Evolutionary conservation across 2,329 filamentous ascomycete genomes (phyloP).

Genomic region (Talaromyces sp.): DNA sequence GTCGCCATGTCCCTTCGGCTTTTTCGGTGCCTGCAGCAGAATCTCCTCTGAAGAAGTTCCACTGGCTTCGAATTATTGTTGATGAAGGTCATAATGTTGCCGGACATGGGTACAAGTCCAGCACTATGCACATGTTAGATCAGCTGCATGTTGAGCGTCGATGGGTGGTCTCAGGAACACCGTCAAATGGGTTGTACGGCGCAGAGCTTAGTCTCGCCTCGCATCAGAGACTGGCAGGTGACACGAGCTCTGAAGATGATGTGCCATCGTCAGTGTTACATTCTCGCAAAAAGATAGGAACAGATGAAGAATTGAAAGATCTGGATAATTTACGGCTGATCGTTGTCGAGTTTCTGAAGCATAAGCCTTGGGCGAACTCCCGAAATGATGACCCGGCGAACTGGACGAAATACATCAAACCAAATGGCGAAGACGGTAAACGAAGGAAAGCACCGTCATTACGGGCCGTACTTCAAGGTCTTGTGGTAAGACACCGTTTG

Average conservation of each 20-base stretch:
- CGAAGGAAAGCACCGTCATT: slow-evolving; percentile 50
- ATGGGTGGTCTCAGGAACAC: slow-evolving; percentile 90
- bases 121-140: slow-evolving; percentile 54
- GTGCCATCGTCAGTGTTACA: slow-evolving; percentile 32
- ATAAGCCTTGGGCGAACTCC: slow-evolving; percentile 73
- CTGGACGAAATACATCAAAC: slow-evolving; percentile 72
- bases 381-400: slow-evolving; percentile 58
- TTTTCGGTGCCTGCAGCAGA: slow-evolving; percentile 45
- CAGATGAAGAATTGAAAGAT: slow-evolving; percentile 59
- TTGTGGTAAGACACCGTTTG: slow-evolving; percentile 77
- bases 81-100: slow-evolving; percentile 89
- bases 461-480: slow-evolving; percentile 65
- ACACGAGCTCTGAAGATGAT: slow-evolving; percentile 33
- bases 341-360: slow-evolving; percentile 67
- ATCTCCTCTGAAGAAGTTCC: slow-evolving; percentile 66
- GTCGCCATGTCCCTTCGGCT: slow-evolving; percentile 45
- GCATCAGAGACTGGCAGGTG: slow-evolving; percentile 35
- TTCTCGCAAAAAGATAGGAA: slow-evolving; percentile 36
- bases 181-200: slow-evolving; percentile 77
- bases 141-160: slow-evolving; percentile 63
- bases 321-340: slow-evolving; percentile 64
- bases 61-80: slow-evolving; percentile 84
- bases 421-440: slow-evolving; percentile 55
- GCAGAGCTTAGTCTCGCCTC: slow-evolving; percentile 59
- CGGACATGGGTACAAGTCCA: slow-evolving; percentile 60